phyloP scores from a whole-genome alignment of 148 eudicot genomes.

The Amaranthus cruentus region DNA sequence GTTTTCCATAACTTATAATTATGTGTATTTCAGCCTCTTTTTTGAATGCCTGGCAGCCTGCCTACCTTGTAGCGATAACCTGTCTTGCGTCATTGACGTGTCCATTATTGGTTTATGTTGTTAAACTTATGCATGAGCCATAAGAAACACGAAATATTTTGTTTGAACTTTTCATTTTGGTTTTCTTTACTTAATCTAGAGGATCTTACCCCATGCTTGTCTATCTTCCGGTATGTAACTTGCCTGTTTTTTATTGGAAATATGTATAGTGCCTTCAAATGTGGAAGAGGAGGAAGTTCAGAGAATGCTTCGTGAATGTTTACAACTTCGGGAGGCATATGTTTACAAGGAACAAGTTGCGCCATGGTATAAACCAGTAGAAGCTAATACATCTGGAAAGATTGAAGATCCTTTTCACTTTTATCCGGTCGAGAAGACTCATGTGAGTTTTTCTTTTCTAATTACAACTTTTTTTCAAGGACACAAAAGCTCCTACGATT shows the following conservation, averaged over 20 bases:
- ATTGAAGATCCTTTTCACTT: slow-evolving; percentile 44
- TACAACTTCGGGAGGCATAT: slow-evolving; percentile 60
- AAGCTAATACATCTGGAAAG: slow-evolving; percentile 23
- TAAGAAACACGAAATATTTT: not conserved
- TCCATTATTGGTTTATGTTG: not conserved
- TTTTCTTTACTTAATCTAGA: not conserved
- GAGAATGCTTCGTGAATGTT: slow-evolving; percentile 69
- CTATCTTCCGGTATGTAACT: not conserved
- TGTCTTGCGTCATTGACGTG: not conserved
- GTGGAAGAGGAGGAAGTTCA: slow-evolving; percentile 81
- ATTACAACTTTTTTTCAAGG: not conserved
- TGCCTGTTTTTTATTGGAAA: slow-evolving; percentile 4
- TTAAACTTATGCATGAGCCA: not conserved
- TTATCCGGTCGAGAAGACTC: slow-evolving; percentile 49
- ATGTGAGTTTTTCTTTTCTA: slow-evolving; percentile 34
- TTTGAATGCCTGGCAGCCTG: not conserved
- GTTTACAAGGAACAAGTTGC: slow-evolving; percentile 47
- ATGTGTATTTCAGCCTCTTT: not conserved
- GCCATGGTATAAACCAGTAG: slow-evolving; percentile 52
- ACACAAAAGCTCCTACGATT: not conserved
- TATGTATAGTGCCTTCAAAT: slow-evolving; percentile 43
- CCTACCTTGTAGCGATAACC: not conserved
- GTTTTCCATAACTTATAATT: too few species aligned
- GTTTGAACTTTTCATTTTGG: not conserved
- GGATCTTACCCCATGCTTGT: not conserved